These are phyloP conservation scores for Przewalskia tangutica DNA, from an alignment of 257 asterid genomes.

Conservation along the genomic window DNA sequence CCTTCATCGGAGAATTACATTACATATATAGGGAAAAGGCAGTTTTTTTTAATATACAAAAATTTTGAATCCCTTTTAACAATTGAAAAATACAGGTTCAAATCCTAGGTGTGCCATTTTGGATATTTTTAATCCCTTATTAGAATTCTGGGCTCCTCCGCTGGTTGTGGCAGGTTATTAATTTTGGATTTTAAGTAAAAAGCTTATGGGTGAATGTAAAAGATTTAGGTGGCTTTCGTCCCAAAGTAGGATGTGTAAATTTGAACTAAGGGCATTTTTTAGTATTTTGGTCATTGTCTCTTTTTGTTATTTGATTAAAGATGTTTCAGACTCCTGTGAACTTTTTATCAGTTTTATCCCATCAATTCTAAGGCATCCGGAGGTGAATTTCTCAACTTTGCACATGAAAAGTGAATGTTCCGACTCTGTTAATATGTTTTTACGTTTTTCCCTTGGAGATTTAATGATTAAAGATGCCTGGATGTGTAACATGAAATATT, in stretches of 20 bases:
- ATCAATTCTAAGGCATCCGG: neutral
- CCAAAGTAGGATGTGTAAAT: neutral
- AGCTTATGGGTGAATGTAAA: neutral
- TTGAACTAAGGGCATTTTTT: neutral
- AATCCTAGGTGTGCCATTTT: too few relatives aligned
- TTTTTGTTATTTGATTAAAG: neutral
- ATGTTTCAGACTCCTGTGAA: neutral
- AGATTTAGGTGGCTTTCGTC: neutral
- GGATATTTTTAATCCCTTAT: too few relatives aligned
- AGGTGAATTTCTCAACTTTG: neutral
- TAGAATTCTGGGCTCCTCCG: too few relatives aligned
- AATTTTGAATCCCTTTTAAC: neutral
- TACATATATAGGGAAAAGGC: neutral
- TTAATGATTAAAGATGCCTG: too few relatives aligned
- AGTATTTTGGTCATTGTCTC: neutral
- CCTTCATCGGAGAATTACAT: neutral
- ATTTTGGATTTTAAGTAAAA: neutral
- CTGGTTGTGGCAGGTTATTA: too few relatives aligned
- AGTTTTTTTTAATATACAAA: neutral
- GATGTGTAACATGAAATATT: too few relatives aligned
- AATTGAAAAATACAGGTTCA: neutral
- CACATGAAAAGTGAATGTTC: neutral
- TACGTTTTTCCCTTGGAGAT: neutral
- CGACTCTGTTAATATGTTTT: neutral
- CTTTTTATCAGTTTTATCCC: neutral